A percentile compares a stretch with the other conserved stretches of the same genome.
phyloP scores from a whole-genome alignment of 495 filamentous ascomycete species.

The Penicillium desertorum region DNA sequence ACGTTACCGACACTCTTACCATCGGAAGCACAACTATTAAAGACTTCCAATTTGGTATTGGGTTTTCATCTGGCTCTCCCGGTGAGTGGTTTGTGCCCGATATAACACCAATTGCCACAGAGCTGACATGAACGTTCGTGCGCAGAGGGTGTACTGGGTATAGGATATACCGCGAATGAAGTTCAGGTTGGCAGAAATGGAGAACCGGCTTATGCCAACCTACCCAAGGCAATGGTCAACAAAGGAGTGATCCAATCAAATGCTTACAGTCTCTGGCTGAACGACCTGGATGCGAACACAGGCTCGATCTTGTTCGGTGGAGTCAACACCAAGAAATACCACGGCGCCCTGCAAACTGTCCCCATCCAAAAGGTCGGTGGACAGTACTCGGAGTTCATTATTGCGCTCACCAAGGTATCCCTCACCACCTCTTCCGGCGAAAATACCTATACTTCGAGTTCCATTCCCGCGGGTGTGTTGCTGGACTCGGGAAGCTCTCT shows the following conservation, averaged over 20 bases:
- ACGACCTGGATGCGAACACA: slow-evolving; percentile 60
- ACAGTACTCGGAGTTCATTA: slow-evolving; percentile 71
- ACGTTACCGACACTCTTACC: slow-evolving; percentile 73
- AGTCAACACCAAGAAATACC: slow-evolving; percentile 78
- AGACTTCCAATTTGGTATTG: slow-evolving; percentile 82
- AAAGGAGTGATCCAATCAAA: slow-evolving; percentile 71
- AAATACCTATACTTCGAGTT: slow-evolving; percentile 51
- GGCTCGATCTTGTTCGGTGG: slow-evolving; percentile 92
- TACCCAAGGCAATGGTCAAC: slow-evolving; percentile 71
- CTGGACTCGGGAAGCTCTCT: slow-evolving; percentile 93
- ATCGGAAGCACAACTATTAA: slow-evolving; percentile 63
- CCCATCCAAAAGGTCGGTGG: slow-evolving; percentile 65
- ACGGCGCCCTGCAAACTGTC: slow-evolving; percentile 67
- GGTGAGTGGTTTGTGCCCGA: slow-evolving; percentile 25
- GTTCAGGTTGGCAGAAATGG: slow-evolving; percentile 66
- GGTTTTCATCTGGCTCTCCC: slow-evolving; percentile 65
- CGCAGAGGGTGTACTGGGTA: slow-evolving; percentile 78
- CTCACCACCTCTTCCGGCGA: slow-evolving; percentile 44
- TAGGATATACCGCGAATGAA: slow-evolving; percentile 85
- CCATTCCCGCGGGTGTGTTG: slow-evolving; percentile 62
- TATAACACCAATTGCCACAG: not conserved
- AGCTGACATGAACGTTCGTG: slow-evolving; percentile 3
- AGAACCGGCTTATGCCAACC: slow-evolving; percentile 67
- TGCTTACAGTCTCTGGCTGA: slow-evolving; percentile 70
- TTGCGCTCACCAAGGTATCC: slow-evolving; percentile 70